A percentile compares a stretch with the other conserved stretches of the same genome.
phyloP scores from a whole-genome alignment of 2,329 filamentous ascomycete species.

The Penicillium aurantiogriseum region DNA sequence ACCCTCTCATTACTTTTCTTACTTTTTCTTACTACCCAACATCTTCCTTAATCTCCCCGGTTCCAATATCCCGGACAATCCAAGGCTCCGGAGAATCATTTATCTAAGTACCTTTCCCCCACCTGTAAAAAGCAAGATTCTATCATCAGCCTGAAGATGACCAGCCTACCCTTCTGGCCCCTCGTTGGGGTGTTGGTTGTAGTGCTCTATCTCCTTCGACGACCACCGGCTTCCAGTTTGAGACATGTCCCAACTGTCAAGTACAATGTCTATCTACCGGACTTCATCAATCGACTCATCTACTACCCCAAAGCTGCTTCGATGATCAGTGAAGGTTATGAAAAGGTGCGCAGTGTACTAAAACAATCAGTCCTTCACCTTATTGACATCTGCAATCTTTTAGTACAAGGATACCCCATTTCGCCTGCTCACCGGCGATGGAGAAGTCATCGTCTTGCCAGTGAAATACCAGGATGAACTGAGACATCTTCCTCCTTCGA shows the following conservation, averaged over 20 bases:
- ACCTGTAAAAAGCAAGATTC: neutral
- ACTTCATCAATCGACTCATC: constrained; percentile 27
- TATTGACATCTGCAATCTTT: neutral
- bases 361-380: no score
- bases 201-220: constrained; percentile 10
- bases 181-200: constrained; percentile 12
- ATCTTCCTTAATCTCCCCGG: neutral
- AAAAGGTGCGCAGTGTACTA: constrained; percentile 17
- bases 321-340: constrained; percentile 29
- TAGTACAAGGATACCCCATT: constrained; percentile 31
- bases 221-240: constrained; percentile 8
- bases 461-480: constrained; percentile 29
- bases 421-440: constrained; percentile 30
- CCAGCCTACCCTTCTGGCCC: constrained; percentile 6
- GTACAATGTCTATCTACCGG: constrained; percentile 21
- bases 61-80: neutral
- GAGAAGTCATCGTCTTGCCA: constrained; percentile 31
- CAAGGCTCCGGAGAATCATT: neutral
- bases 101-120: neutral
- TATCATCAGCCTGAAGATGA: constrained; percentile 3
- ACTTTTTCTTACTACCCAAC: constrained; percentile 1
- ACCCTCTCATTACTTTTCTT: constrained; percentile 11
- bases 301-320: constrained; percentile 24
- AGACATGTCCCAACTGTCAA: constrained; percentile 25
- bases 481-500: constrained; percentile 15